Conservation (phyloP, 371 early-diverging fungal genomes). For the Mortierella sp. region DNA sequence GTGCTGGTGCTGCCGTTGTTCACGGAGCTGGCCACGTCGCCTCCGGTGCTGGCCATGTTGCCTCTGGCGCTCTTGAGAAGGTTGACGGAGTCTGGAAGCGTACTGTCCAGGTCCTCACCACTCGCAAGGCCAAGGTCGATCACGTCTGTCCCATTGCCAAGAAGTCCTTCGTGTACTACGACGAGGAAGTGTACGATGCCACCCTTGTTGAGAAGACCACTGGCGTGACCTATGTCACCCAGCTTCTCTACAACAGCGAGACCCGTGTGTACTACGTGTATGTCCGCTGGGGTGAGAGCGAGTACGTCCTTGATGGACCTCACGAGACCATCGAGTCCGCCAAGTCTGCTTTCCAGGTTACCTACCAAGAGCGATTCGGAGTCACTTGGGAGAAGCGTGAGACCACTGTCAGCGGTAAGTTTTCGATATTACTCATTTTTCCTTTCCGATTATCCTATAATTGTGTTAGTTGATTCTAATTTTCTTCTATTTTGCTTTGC, state of each 20-base stretch:
- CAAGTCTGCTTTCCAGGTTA: slow-evolving; percentile 17
- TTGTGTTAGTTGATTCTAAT: not conserved
- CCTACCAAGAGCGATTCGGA: not conserved
- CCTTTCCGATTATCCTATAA: no score
- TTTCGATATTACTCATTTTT: not conserved
- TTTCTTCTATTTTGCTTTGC: not conserved
- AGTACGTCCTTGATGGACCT: slow-evolving; percentile 18
- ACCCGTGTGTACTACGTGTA: slow-evolving; percentile 14
- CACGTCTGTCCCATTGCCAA: slow-evolving; percentile 13
- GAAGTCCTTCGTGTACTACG: slow-evolving; percentile 17
- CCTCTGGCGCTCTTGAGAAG: not conserved
- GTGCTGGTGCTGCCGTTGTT: no score
- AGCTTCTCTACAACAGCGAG: slow-evolving; percentile 1
- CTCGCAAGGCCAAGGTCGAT: slow-evolving; percentile 28
- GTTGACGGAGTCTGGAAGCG: slow-evolving; percentile 30
- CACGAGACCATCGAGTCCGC: slow-evolving; percentile 31
- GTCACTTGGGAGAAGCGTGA: slow-evolving; percentile 10
- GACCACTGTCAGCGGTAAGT: slow-evolving; percentile 7
- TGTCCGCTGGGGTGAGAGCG: slow-evolving; percentile 14
- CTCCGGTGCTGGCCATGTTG: slow-evolving; percentile 8
- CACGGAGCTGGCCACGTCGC: slow-evolving; percentile 12
- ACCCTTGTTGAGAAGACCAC: slow-evolving; percentile 6
- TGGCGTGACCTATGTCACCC: slow-evolving; percentile 11
- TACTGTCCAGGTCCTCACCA: slow-evolving; percentile 23
- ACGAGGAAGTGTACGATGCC: slow-evolving; percentile 7